Conservation (phyloP, 306 rosid species). For the Dryas drummondii region DNA sequence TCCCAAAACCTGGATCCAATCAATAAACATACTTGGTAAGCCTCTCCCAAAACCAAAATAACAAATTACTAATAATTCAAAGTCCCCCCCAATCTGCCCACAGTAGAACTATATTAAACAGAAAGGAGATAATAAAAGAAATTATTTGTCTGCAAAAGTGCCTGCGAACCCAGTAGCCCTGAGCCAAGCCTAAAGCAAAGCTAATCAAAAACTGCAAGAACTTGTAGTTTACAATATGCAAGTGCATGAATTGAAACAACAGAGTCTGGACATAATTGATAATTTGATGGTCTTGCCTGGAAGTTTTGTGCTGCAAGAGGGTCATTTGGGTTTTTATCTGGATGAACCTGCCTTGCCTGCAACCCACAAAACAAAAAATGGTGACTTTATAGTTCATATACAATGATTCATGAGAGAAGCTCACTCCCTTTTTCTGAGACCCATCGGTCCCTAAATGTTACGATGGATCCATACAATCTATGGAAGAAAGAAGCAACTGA, state of each 20-base stretch:
- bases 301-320: constrained; percentile 95
- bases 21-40: constrained; percentile 6
- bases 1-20: constrained; percentile 73
- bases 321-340: constrained; percentile 95
- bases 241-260: neutral
- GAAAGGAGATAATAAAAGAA: neutral
- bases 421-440: no score
- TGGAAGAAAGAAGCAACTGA: neutral
- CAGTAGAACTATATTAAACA: neutral
- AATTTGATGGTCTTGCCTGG: constrained; percentile 54
- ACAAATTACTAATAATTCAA: neutral
- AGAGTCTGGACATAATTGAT: neutral
- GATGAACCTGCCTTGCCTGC: constrained; percentile 99
- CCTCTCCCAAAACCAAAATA: neutral
- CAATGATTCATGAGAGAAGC: neutral
- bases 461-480: neutral
- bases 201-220: no score
- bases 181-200: neutral
- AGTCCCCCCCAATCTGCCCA: constrained; percentile 8
- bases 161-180: neutral
- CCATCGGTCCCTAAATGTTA: no score
- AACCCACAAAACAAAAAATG: constrained; percentile 5
- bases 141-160: neutral
- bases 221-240: neutral
- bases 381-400: neutral